Evolutionary conservation across 192 early-diverging fungal genomes (phyloP).

Genomic region (Chytriomyces hyalinus): DNA sequence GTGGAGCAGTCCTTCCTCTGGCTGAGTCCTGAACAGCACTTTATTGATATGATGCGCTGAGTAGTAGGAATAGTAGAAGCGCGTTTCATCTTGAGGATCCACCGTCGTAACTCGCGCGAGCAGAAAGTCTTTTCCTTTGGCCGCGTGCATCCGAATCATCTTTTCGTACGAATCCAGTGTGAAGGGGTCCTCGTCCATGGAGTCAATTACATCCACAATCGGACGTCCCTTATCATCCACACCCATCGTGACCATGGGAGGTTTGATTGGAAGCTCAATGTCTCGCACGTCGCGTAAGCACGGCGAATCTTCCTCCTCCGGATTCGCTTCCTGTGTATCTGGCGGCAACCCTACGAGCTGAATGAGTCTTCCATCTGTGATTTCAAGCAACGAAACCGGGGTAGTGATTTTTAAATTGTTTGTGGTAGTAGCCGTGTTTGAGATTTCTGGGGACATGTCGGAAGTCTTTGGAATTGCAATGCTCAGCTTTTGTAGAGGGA

Average conservation of each 20-base stretch:
- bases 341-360: slow-evolving; percentile 43
- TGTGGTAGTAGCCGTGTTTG: not conserved
- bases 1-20: slow-evolving; percentile 74
- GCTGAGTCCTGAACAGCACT: slow-evolving; percentile 75
- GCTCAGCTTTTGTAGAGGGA: not conserved
- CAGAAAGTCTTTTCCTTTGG: slow-evolving; percentile 70
- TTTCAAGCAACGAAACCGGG: not conserved
- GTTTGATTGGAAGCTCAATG: slow-evolving; percentile 35
- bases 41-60: slow-evolving; percentile 78
- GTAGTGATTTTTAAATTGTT: not conserved
- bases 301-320: slow-evolving; percentile 31
- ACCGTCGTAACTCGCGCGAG: slow-evolving; percentile 71
- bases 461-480: not conserved
- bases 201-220: slow-evolving; percentile 64
- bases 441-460: not conserved
- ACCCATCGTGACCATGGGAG: slow-evolving; percentile 29
- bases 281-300: slow-evolving; percentile 33
- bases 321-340: not conserved
- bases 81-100: slow-evolving; percentile 57
- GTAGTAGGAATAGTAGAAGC: slow-evolving; percentile 72
- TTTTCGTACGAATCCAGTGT: slow-evolving; percentile 69
- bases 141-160: slow-evolving; percentile 61
- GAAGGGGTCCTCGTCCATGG: slow-evolving; percentile 73
- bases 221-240: slow-evolving; percentile 30
- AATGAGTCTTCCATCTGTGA: slow-evolving; percentile 31